Evolutionary conservation across 2,329 filamentous ascomycete genomes (phyloP), one percentile per base, ranked within the genome.

Genomic region (Talaromyces amestolkiae): DNA sequence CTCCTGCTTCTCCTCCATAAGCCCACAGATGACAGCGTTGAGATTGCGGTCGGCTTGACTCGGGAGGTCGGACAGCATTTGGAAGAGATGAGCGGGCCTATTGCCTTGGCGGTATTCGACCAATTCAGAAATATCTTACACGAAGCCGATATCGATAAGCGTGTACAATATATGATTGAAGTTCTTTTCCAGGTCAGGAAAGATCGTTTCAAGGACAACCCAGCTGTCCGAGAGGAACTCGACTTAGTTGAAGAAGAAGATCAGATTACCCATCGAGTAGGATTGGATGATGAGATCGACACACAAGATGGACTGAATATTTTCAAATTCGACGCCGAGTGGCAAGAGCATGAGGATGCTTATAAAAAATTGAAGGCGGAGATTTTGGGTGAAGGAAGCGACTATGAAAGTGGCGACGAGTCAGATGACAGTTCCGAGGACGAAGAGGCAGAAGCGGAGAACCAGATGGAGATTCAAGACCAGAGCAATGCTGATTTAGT

Each of bases 121-220:
- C 93, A 97, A 77, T 96, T 99, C 82, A 85, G 95, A 71, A 94
- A 90, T 72, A 97, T 98, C 69, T 82, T 99, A 9, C 94, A 99
- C 80, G 95, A 99, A 78, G 93, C 93, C 53, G 93, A 95, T 74
- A 97, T 99, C 76, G 94, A 98, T 75, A 97, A 97, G 83, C 87
- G 95, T 69, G 93, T 94, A n/a, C 95, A 99, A 80, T 99, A 98
- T 79, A 97, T 97, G 91, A 94, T 99, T 65, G 95, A 99, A 77
- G 95, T 98, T 6, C 81, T 99, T 51, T 99, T 99, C 77, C 93
- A 99, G 80, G 90, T 97, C 64, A 87, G 95, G 69, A 97, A 97
- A 79, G 94, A 98, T 79, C 91, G 91, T 72, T 99, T 96, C 83
- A 97, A 97, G 81, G 93, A 98, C 73, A 93, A 98, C 72, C 92